phyloP scores from a whole-genome alignment of 2,329 filamentous ascomycete genomes.

The Didymella segeticola region DNA sequence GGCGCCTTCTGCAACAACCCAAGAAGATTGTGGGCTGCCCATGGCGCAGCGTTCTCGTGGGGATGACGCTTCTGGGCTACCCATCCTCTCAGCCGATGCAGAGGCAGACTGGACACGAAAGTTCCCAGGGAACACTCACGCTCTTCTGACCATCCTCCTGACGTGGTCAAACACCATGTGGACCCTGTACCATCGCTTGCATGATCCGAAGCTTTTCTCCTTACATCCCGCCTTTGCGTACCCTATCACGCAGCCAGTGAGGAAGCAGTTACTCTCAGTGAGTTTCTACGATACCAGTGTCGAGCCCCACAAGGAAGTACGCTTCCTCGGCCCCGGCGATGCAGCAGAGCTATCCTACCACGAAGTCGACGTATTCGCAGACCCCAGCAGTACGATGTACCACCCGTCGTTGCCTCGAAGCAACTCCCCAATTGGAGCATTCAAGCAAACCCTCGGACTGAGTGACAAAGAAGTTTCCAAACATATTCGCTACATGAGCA shows the following conservation, averaged over 20 bases:
- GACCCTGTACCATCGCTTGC: constrained; percentile 13
- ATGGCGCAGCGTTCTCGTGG: constrained; percentile 1
- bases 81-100: constrained; percentile 7
- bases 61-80: constrained; percentile 12
- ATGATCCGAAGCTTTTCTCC: constrained; percentile 17
- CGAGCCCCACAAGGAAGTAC: constrained; percentile 25
- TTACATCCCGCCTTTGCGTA: constrained; percentile 28
- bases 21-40: background rate
- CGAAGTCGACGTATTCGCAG: constrained; percentile 32
- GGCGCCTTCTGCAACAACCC: background rate
- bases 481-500: background rate
- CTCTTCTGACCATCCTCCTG: constrained; percentile 24
- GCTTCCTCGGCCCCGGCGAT: constrained; percentile 28
- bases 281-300: constrained; percentile 30
- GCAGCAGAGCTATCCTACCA: constrained; percentile 22
- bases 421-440: background rate
- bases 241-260: constrained; percentile 17
- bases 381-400: background rate
- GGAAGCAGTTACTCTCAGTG: constrained; percentile 22
- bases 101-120: constrained; percentile 7
- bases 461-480: background rate
- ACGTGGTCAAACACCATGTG: constrained; percentile 30
- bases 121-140: constrained; percentile 26
- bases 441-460: constrained; percentile 7
- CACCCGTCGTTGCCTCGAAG: background rate